Evolutionary conservation across 495 filamentous ascomycete species (phyloP).

Genomic region (Penicillium samsonianum): DNA sequence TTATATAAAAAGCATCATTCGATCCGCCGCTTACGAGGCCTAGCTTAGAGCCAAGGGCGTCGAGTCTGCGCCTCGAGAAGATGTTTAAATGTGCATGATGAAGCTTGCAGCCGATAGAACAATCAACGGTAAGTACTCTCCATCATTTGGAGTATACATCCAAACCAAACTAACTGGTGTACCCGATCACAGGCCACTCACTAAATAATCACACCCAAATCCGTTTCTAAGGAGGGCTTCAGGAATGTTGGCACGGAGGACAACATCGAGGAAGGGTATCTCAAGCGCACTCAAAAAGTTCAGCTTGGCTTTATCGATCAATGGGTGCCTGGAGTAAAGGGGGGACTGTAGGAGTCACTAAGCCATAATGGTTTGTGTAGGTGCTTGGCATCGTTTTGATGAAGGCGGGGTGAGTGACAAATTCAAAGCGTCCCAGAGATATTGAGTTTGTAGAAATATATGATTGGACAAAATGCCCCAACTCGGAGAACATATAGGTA

Average conservation of each 20-base stretch:
- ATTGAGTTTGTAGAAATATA: neutral
- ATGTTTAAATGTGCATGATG: slow-evolving; percentile 17
- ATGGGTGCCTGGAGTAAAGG: slow-evolving; percentile 27
- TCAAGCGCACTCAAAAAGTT: slow-evolving; percentile 21
- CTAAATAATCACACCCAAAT: slow-evolving; percentile 23
- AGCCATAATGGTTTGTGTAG: slow-evolving; percentile 4
- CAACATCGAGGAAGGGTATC: slow-evolving; percentile 18
- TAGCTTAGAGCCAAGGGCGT: too few relatives aligned
- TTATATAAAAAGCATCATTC: too few relatives aligned
- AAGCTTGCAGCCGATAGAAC: slow-evolving; percentile 31
- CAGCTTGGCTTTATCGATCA: slow-evolving; percentile 24
- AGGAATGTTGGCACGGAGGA: slow-evolving; percentile 25
- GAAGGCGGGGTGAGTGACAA: neutral
- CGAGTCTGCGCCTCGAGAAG: too few relatives aligned
- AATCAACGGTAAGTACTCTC: slow-evolving; percentile 28
- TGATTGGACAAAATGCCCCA: neutral
- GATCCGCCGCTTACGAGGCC: too few relatives aligned
- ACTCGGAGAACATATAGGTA: neutral
- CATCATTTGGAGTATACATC: neutral
- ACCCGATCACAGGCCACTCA: slow-evolving; percentile 14
- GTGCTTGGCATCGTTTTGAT: neutral
- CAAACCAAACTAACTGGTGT: neutral
- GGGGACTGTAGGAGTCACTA: slow-evolving; percentile 17
- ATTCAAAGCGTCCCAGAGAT: neutral
- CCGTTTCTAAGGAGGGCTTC: slow-evolving; percentile 22